Percentiles rank a stretch among this genome's conserved stretches.
phyloP scores from a whole-genome alignment of 441 rosid species.

The Lagerstroemia fauriei region DNA sequence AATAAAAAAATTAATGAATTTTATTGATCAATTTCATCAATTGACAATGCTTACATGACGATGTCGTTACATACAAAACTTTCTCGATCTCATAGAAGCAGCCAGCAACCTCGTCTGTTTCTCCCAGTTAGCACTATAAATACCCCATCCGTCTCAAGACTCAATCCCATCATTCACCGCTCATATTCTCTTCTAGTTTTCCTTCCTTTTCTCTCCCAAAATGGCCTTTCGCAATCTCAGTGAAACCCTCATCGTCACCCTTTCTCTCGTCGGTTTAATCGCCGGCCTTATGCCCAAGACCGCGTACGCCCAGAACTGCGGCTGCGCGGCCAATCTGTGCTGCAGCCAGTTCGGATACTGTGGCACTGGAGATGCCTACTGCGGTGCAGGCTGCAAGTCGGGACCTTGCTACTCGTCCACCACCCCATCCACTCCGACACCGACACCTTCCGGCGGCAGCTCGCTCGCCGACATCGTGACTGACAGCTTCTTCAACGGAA shows the following conservation, averaged over 20 bases:
- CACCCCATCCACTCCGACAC: background rate
- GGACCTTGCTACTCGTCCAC: slow-evolving; percentile 19
- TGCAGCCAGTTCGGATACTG: slow-evolving; percentile 44
- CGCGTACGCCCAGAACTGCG: slow-evolving; percentile 48
- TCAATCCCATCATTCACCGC: background rate
- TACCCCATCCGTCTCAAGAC: background rate
- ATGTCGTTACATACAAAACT: too few species aligned
- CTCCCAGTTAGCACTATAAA: background rate
- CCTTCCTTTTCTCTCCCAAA: background rate
- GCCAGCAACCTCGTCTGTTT: too few species aligned
- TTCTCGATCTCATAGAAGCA: too few species aligned
- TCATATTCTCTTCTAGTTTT: too few species aligned
- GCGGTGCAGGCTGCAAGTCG: slow-evolving; percentile 34
- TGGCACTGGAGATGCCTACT: slow-evolving; percentile 32
- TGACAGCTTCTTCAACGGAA: slow-evolving; percentile 32
- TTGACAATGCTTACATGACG: too few species aligned
- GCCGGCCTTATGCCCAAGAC: slow-evolving; percentile 17
- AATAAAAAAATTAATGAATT: too few species aligned
- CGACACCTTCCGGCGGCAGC: background rate
- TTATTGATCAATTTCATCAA: too few species aligned
- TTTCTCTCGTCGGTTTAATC: background rate
- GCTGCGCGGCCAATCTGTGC: slow-evolving; percentile 35
- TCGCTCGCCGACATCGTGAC: slow-evolving; percentile 33
- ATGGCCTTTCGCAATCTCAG: background rate
- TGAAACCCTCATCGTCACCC: background rate